These are phyloP conservation scores for Emericellopsis cladophorae DNA, from an alignment of 2,329 filamentous ascomycete species.

Conservation along the genomic window DNA sequence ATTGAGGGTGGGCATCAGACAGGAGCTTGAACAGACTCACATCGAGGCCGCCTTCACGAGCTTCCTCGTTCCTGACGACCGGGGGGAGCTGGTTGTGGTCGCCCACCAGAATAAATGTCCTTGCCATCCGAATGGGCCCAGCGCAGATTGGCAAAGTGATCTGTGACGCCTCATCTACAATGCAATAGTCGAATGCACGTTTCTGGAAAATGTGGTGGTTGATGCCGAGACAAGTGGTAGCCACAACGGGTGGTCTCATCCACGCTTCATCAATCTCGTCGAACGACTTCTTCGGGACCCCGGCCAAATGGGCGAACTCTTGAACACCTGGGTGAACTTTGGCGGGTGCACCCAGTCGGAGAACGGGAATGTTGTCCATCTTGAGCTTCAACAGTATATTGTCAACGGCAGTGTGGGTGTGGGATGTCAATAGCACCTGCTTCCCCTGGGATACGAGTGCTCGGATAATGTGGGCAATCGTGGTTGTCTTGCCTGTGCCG, in stretches of 20 bases:
- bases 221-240: slow-evolving; percentile 87
- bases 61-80: slow-evolving; percentile 84
- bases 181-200: slow-evolving; percentile 92
- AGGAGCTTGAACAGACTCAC: slow-evolving; percentile 88
- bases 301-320: slow-evolving; percentile 70
- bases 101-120: slow-evolving; percentile 86
- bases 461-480: slow-evolving; percentile 92
- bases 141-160: slow-evolving; percentile 93
- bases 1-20: slow-evolving; percentile 75
- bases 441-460: slow-evolving; percentile 81
- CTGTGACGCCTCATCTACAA: slow-evolving; percentile 95
- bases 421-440: slow-evolving; percentile 84
- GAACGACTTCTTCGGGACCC: slow-evolving; percentile 59
- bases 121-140: slow-evolving; percentile 84
- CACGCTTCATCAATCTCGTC: slow-evolving; percentile 77
- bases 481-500: slow-evolving; percentile 95
- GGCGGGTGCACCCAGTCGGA: slow-evolving; percentile 73
- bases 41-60: slow-evolving; percentile 75
- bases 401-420: slow-evolving; percentile 95
- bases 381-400: slow-evolving; percentile 92
- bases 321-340: slow-evolving; percentile 85
- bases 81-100: slow-evolving; percentile 95
- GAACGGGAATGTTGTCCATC: slow-evolving; percentile 60
- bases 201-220: slow-evolving; percentile 81
- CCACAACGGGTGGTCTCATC: slow-evolving; percentile 78